phyloP scores from a whole-genome alignment of 768 basidiomycete species.

The Lactarius deliciosus region DNA sequence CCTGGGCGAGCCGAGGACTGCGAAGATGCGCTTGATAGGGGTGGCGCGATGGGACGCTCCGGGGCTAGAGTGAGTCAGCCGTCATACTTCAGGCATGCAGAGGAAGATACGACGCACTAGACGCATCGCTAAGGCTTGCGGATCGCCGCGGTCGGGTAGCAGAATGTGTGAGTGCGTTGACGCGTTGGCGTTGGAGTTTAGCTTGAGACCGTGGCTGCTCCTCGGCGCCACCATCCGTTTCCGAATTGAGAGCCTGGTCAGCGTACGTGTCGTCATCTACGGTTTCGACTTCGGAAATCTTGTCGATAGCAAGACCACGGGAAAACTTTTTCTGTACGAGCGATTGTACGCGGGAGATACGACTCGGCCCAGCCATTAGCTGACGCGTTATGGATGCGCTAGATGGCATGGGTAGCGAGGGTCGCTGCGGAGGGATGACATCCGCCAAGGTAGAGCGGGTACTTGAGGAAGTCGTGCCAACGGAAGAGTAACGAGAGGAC shows the following conservation, averaged over 20 bases:
- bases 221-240: conserved; percentile 44
- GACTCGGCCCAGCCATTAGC: conserved; percentile 25
- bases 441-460: conserved; percentile 26
- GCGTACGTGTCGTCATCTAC: conserved; percentile 42
- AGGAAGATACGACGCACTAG: conserved; percentile 37
- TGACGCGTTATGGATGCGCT: conserved; percentile 20
- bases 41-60: conserved; percentile 17
- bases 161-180: conserved; percentile 38
- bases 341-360: conserved; percentile 29
- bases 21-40: conserved; percentile 16
- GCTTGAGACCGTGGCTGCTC: conserved; percentile 23
- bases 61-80: conserved; percentile 15
- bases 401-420: conserved; percentile 24
- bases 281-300: conserved; percentile 47
- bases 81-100: background rate
- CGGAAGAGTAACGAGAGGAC: conserved; percentile 17
- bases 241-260: conserved; percentile 36
- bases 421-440: conserved; percentile 30
- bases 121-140: conserved; percentile 73
- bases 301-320: conserved; percentile 42
- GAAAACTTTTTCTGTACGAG: conserved; percentile 26
- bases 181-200: conserved; percentile 32
- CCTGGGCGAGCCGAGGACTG: conserved; percentile 40
- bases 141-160: conserved; percentile 66
- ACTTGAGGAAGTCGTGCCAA: conserved; percentile 19